Evolutionary conservation across 2,329 filamentous ascomycete genomes (phyloP), one percentile per base, ranked within the genome.

Genomic region (Verticillium alfalfae): DNA sequence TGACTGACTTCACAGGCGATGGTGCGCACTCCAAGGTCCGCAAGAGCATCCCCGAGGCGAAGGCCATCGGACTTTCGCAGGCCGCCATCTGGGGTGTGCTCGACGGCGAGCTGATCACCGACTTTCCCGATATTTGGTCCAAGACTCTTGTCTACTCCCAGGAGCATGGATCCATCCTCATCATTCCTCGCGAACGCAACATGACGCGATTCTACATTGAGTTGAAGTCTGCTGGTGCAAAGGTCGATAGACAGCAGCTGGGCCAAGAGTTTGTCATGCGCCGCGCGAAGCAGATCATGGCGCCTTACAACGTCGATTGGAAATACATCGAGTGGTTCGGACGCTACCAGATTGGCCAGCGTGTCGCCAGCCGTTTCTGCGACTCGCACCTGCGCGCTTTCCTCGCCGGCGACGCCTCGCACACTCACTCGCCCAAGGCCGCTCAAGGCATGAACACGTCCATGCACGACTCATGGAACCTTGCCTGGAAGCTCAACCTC

Each of bases 91-190:
- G 89, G 89, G 89, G 88, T 61, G 88, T 92, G 2, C 75, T 92
- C 3, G 89, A 92, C 70, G 88, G 88, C 66, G 84, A 86, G 70
- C 75, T 91, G 10, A 84, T 88, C 54, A 91, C 88, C 8, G 82
- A 91, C 70, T 91, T 92, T 67, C 89, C 89, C 1, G 88, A 91
- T 68, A 83, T 91, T 57, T 91, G 88, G 88, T 89, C 85, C 71
- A 91, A 91, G 75, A 87, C 88, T 0, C 82, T 89, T 0, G 81
- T 91, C 8, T 88, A 88, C 66, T 88, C 86, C 2, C 84, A 90
- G 64, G 80, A 84, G 62, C 80, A 85, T 55, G 89, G 89, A 2
- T 89, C 88, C 0, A 86, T 91, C 56, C 79, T 92, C n/a, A 88
- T 90, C 71, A 88, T 91, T 60, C 89, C 89, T 5, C 84, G 89